phyloP scores from a whole-genome alignment of 352 stramenopile genomes.

The Globisporangium takayamanum region DNA sequence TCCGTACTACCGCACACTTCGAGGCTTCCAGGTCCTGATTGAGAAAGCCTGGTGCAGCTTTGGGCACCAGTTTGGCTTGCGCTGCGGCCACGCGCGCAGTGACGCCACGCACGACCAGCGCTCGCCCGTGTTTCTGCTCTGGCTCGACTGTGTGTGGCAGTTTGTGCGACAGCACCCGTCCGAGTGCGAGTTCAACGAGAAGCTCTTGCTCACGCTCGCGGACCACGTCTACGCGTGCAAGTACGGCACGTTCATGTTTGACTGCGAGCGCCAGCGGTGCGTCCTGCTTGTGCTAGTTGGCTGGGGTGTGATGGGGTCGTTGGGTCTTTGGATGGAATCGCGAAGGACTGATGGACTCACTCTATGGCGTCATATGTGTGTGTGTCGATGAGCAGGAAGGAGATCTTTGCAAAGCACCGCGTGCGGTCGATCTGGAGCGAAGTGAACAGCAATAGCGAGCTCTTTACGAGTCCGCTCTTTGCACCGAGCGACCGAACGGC shows the following conservation, averaged over 20 bases:
- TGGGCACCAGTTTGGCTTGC: conserved; percentile 95
- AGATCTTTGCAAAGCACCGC: conserved; percentile 71
- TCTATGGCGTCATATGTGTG: not conserved
- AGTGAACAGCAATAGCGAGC: conserved; percentile 61
- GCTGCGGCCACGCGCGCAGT: conserved; percentile 89
- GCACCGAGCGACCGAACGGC: conserved; percentile 33
- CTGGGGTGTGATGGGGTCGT: not conserved
- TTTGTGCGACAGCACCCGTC: conserved; percentile 94
- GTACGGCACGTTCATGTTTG: conserved; percentile 97
- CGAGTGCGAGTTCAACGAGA: conserved; percentile 97
- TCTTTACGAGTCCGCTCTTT: conserved; percentile 65
- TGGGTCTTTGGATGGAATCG: not conserved
- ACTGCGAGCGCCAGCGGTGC: conserved; percentile 89
- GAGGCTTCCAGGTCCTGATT: conserved; percentile 94
- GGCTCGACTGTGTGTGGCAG: conserved; percentile 98
- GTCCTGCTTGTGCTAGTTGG: not conserved
- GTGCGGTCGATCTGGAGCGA: conserved; percentile 80
- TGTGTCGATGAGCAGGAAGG: conserved; percentile 33
- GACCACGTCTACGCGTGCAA: conserved; percentile 97
- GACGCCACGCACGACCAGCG: conserved; percentile 91
- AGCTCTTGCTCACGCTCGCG: conserved; percentile 88
- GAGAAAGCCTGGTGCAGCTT: conserved; percentile 99
- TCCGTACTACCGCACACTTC: conserved; percentile 95
- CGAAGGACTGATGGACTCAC: not conserved
- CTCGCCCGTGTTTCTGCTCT: conserved; percentile 98